Evolutionary conservation across 441 rosid genomes (phyloP).

Genomic region (Arabidopsis hybrid): DNA sequence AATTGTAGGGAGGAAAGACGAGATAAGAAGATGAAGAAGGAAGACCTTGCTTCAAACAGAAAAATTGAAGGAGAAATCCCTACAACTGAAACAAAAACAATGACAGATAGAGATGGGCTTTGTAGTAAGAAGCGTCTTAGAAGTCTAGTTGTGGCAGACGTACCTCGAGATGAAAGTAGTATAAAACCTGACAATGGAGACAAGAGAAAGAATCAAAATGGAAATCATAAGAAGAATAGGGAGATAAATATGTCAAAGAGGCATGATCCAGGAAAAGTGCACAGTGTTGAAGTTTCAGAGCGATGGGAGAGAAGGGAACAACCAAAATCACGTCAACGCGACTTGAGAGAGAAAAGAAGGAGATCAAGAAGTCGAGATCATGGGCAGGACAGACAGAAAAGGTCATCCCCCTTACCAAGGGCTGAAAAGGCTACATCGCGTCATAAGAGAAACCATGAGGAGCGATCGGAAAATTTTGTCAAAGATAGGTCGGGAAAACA

Average conservation of each 20-base stretch:
- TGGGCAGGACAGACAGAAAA: conserved; percentile 58
- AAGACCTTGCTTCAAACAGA: conserved; percentile 42
- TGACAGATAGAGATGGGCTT: conserved; percentile 40
- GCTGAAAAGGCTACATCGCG: conserved; percentile 53
- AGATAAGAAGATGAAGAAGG: conserved; percentile 43
- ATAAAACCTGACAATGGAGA: conserved; percentile 54
- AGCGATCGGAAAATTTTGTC: conserved; percentile 46
- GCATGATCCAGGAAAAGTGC: conserved; percentile 57
- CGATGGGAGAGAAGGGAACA: conserved; percentile 59
- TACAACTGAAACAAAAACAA: conserved; percentile 40
- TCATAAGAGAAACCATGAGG: conserved; percentile 57
- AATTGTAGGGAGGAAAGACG: conserved; percentile 46
- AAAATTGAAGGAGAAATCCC: conserved; percentile 41
- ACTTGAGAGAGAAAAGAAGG: conserved; percentile 60
- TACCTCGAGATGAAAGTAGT: conserved; percentile 49
- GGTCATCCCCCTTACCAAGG: conserved; percentile 66
- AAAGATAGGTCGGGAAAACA: conserved; percentile 63
- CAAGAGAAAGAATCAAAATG: conserved; percentile 58
- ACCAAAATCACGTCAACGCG: conserved; percentile 55
- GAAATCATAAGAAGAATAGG: conserved; percentile 51
- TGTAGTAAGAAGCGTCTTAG: conserved; percentile 55
- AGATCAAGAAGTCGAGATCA: conserved; percentile 76
- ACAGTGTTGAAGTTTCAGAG: conserved; percentile 53
- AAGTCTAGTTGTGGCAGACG: conserved; percentile 53
- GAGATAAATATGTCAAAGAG: conserved; percentile 51